Evolutionary conservation across 2,329 filamentous ascomycete genomes (phyloP).

Genomic region (Aspergillus piperis): DNA sequence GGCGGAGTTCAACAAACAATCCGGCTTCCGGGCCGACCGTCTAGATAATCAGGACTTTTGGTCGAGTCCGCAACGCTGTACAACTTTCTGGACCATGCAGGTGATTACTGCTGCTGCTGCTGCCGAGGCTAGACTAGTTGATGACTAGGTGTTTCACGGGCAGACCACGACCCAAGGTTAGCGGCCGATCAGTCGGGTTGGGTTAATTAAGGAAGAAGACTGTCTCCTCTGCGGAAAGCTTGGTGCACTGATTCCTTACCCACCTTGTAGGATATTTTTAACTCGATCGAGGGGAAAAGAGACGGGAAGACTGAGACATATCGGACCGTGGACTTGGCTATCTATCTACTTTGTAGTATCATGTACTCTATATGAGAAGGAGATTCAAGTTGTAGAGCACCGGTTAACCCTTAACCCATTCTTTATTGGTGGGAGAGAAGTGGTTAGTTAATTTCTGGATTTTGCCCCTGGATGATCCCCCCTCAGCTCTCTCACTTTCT

Average conservation of each 20-base stretch:
- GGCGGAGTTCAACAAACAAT: background rate
- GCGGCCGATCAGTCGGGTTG: background rate
- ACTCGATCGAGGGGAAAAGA: background rate
- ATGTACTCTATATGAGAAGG: too few relatives aligned
- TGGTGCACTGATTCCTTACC: background rate
- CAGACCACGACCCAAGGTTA: background rate
- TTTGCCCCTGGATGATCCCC: too few relatives aligned
- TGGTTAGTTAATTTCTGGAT: too few relatives aligned
- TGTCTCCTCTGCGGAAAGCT: background rate
- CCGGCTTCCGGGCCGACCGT: background rate
- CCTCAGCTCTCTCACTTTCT: too few relatives aligned
- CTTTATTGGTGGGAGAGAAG: too few relatives aligned
- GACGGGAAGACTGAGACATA: background rate
- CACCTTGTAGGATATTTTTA: background rate
- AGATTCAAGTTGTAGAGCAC: too few relatives aligned
- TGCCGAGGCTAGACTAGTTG: slow-evolving; percentile 1
- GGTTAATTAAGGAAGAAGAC: slow-evolving; percentile 1
- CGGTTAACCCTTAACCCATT: too few relatives aligned
- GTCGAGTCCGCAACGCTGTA: too few relatives aligned
- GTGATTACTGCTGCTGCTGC: too few relatives aligned
- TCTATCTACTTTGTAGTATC: too few relatives aligned
- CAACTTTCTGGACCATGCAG: too few relatives aligned
- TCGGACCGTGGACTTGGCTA: background rate
- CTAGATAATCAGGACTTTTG: background rate
- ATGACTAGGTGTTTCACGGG: background rate